phyloP scores from a whole-genome alignment of 2,329 filamentous ascomycete genomes.

The Pochonia chlamydosporia region DNA sequence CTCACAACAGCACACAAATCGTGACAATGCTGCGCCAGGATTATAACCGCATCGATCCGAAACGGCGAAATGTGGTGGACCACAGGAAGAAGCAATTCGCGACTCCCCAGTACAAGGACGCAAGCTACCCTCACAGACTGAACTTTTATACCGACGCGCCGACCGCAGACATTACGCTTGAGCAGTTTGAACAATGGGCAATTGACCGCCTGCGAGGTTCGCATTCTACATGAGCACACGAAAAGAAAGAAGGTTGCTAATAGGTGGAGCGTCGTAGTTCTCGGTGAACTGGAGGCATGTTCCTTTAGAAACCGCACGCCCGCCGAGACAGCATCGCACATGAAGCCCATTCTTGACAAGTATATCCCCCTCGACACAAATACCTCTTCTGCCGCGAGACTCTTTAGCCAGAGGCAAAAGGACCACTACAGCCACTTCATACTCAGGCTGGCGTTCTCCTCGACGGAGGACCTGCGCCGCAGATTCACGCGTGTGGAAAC shows the following conservation, averaged over 20 bases:
- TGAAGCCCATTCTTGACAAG: constrained; percentile 82
- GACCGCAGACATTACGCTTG: constrained; percentile 88
- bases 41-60: constrained; percentile 54
- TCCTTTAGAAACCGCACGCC: constrained; percentile 86
- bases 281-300: constrained; percentile 87
- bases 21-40: constrained; percentile 44
- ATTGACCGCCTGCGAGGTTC: constrained; percentile 82
- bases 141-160: constrained; percentile 90
- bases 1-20: not conserved
- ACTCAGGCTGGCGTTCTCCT: constrained; percentile 83
- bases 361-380: constrained; percentile 76
- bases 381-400: constrained; percentile 52
- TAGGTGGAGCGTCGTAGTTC: constrained; percentile 51
- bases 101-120: constrained; percentile 66
- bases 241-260: not conserved
- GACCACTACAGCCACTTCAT: constrained; percentile 99
- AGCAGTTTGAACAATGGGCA: constrained; percentile 98
- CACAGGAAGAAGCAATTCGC: constrained; percentile 85
- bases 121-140: constrained; percentile 76
- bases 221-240: constrained; percentile 8
- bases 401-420: constrained; percentile 75
- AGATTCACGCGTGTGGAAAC: constrained; percentile 85
- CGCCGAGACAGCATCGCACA: constrained; percentile 76
- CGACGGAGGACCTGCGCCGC: constrained; percentile 82
- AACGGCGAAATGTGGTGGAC: constrained; percentile 71